Evolutionary conservation across 1,139 yeast genomes (phyloP).

Genomic region (Sugiyamaella pinicola): DNA sequence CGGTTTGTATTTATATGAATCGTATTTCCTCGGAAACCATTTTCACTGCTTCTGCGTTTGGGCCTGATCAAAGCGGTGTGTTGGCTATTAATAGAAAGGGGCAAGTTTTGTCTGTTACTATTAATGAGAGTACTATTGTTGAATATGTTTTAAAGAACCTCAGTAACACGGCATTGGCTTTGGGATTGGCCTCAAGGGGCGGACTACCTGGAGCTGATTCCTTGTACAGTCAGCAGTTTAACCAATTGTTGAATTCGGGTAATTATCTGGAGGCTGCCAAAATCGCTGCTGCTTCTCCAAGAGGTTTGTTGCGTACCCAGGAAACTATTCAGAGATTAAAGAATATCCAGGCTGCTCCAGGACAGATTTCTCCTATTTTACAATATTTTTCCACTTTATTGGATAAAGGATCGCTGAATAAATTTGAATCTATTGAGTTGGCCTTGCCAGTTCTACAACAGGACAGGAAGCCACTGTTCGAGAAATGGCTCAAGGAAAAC

Average conservation of each 20-base stretch:
- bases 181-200: slow-evolving; percentile 90
- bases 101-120: slow-evolving; percentile 90
- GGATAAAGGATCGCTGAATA: slow-evolving; percentile 91
- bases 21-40: slow-evolving; percentile 96
- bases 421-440: slow-evolving; percentile 90
- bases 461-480: slow-evolving; percentile 90
- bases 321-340: slow-evolving; percentile 93
- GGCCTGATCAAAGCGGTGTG: slow-evolving; percentile 69
- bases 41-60: slow-evolving; percentile 79
- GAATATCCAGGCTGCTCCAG: slow-evolving; percentile 91
- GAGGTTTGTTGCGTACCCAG: slow-evolving; percentile 78
- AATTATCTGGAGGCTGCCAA: slow-evolving; percentile 93
- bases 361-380: slow-evolving; percentile 90
- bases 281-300: slow-evolving; percentile 94
- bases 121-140: slow-evolving; percentile 80
- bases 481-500: slow-evolving; percentile 95
- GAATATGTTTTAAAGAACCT: slow-evolving; percentile 88
- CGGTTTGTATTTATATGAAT: slow-evolving; percentile 90
- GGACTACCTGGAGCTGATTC: slow-evolving; percentile 97
- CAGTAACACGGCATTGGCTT: slow-evolving; percentile 83
- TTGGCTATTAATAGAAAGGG: slow-evolving; percentile 94
- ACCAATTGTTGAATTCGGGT: slow-evolving; percentile 77
- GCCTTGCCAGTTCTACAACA: slow-evolving; percentile 96
- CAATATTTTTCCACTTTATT: slow-evolving; percentile 90
- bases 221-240: slow-evolving; percentile 88